Evolutionary conservation across 345 rosid species (phyloP).

Genomic region (Eucalyptus curtisii): DNA sequence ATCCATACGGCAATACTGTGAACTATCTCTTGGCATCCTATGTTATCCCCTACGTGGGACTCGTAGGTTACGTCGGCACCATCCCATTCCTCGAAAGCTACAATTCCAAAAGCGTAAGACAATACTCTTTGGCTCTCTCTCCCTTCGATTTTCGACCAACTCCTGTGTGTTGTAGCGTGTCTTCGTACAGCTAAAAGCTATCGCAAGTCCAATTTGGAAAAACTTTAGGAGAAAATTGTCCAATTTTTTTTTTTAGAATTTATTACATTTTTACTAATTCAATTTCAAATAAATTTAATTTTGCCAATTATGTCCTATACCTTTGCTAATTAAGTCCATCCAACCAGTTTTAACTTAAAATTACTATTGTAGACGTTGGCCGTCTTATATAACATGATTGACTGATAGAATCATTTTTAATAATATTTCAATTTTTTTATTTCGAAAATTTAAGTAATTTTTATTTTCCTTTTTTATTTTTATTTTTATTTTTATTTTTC

Average conservation of each 20-base stretch:
- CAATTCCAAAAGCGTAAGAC: constrained; percentile 20
- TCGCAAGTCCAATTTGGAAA: neutral
- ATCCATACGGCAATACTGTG: constrained; percentile 34
- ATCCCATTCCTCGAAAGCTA: constrained; percentile 27
- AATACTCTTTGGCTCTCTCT: neutral
- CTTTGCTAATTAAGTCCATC: no score
- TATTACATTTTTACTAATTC: no score
- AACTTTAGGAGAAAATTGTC: neutral
- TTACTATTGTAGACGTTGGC: accelerated
- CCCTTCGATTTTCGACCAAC: neutral
- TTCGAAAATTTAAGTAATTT: no score
- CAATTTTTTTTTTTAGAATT: neutral
- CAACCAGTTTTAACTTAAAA: no score
- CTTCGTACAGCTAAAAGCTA: neutral
- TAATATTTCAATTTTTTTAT: no score
- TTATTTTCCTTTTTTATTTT: accelerated
- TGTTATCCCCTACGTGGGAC: constrained; percentile 55
- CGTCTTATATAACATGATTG: accelerated
- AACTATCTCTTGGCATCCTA: constrained; percentile 51
- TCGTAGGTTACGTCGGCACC: constrained; percentile 59
- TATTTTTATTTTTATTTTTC: no score
- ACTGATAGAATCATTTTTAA: accelerated
- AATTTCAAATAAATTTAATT: no score
- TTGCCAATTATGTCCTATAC: no score
- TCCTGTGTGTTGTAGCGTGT: neutral